Evolutionary conservation across 2,329 filamentous ascomycete genomes (phyloP), one percentile per base, ranked within the genome.

Genomic region (Ilyonectria robusta): DNA sequence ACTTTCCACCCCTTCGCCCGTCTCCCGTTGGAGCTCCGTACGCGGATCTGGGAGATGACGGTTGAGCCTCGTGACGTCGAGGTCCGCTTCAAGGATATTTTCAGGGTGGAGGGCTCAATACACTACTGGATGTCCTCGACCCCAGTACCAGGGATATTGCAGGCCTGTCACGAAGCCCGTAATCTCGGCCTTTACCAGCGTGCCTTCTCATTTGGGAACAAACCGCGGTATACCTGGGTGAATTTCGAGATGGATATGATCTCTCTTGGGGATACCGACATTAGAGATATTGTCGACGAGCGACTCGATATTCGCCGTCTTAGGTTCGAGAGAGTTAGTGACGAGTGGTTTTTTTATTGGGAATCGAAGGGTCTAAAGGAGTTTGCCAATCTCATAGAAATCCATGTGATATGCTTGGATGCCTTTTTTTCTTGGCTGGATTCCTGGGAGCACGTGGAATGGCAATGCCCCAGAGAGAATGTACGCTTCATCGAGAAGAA

Each of bases 11-110:
- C 55, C 23, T 69, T 69, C 44, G 5, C 59, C 6, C 63, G 40
- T 15, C 66, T 69, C 42, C 66, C 55, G 26, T 53, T 48, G 17
- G 65, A 69, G 48, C 50, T 69, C 51, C 67, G 67, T 47, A 33
- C 29, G 33, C 64, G 62, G n/a, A 69, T 67, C 26, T 69, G 64
- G 67, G 59, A 53, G 40, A 55, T 62, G 61, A 51, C 61, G 7
- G 46, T 59, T 7, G 51, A 65, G n/a, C 55, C 60, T 42, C 65
- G 65, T 19, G 33, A 48, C 29, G 26, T 68, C 33, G 56, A 69
- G 13, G 19, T 69, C 37, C 65, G 44, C 40, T 48, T 62, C 31
- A 56, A 55, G 8, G 46, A 15, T 8, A 44, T 23, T 4, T 10
- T 21, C 15, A 31, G 33, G 5, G 8, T 13, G 29, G 15, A 21